Evolutionary conservation across 2,329 filamentous ascomycete species (phyloP), one percentile per base, ranked within the genome.

Genomic region (Mollisia scopiformis): DNA sequence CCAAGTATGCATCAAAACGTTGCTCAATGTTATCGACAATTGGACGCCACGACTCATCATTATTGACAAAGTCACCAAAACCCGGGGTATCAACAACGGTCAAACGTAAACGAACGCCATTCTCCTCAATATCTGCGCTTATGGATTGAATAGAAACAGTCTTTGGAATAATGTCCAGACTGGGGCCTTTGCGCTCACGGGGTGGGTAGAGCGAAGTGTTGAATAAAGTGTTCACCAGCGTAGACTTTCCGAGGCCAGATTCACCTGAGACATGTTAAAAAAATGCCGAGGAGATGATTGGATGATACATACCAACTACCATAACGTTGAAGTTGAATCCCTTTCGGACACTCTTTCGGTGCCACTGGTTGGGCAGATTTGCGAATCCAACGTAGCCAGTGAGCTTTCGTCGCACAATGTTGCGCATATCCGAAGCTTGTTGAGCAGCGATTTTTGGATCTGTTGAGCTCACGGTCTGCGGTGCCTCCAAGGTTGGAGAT

Each of bases 241-340:
- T 99, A 55, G 95, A 99, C 85, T 99, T 99, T 84, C 95, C 95
- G 70, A 99, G 88, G 69, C 95, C 95, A 76, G 95, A 99, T 88
- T 99, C 95, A 86, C 95, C 95, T 98, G 69, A 39, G 28, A 30
- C 62, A 47, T 35, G 57, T 71, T 54, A 73, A 67, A 11, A 58
- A 11, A n/a, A n/a, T 25, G 6, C 25, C 4, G 19, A 41, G 14
- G 28, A 21, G 1, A 21, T 16, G 27, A 14, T 13, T 8, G 23
- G 25, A 28, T 23, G 21, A 21, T 35, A 89, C 93, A 75, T 84
- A 98, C 95, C 95, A 80, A 99, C 95, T 79, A 99, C 95, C 95
- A 99, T 99, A 71, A 99, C 95, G 77, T 99, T 99, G 86, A 99
- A 99, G 87, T 98, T 99, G 87, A 99, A 99, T 65, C 95, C 95